phyloP scores from a whole-genome alignment of 495 filamentous ascomycete genomes.

The Mytilinidion resinicola region DNA sequence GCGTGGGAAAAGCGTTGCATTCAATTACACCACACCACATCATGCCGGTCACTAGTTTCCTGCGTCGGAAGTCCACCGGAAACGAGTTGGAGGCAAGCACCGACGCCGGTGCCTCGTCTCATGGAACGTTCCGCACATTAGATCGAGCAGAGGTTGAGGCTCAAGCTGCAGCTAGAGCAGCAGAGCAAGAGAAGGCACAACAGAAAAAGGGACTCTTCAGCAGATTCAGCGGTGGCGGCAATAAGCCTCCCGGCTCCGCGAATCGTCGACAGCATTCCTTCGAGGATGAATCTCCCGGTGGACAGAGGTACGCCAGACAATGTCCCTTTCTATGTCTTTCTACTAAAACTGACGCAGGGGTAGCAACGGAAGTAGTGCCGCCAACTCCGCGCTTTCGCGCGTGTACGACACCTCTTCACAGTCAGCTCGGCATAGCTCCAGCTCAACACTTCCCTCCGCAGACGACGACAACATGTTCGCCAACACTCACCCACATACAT shows the following conservation, averaged over 20 bases:
- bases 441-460: slow-evolving; percentile 26
- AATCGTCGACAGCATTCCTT: slow-evolving; percentile 18
- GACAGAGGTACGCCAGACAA: slow-evolving; percentile 21
- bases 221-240: slow-evolving; percentile 10
- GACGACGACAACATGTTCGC: slow-evolving; percentile 18
- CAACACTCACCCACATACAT: neutral
- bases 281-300: slow-evolving; percentile 20
- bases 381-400: slow-evolving; percentile 12
- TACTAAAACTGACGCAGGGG: slow-evolving; percentile 19
- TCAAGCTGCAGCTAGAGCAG: slow-evolving; percentile 1
- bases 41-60: too few relatives aligned
- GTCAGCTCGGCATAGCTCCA: slow-evolving; percentile 16
- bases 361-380: slow-evolving; percentile 24
- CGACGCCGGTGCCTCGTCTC: too few relatives aligned
- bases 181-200: neutral
- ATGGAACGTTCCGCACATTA: slow-evolving; percentile 13
- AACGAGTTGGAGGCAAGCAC: slow-evolving; percentile 27
- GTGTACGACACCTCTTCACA: slow-evolving; percentile 14
- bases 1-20: too few relatives aligned
- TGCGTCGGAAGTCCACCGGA: slow-evolving; percentile 23
- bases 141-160: slow-evolving; percentile 7
- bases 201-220: slow-evolving; percentile 12
- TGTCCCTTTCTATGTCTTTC: neutral
- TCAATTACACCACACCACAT: too few relatives aligned
- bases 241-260: slow-evolving; percentile 3